Conservation (phyloP, 169 alveolate species). For the Plasmodium vinckei region DNA sequence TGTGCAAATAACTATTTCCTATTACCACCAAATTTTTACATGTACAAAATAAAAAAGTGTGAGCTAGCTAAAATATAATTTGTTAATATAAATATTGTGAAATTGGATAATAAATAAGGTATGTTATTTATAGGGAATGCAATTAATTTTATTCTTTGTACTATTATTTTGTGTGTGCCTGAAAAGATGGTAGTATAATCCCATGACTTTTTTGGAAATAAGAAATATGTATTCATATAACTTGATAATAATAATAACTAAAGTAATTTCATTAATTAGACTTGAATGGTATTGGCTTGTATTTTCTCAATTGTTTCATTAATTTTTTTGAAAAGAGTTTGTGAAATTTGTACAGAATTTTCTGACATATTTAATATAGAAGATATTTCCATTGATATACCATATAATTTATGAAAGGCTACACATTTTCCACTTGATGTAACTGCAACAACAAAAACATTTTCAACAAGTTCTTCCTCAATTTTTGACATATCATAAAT, state of each 20-base stretch:
- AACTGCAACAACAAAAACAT: conserved; percentile 67
- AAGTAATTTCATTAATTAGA: not conserved
- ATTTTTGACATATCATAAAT: conserved; percentile 74
- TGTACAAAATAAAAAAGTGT: not conserved
- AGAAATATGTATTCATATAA: too few species aligned
- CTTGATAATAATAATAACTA: too few species aligned
- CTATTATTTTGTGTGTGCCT: too few species aligned
- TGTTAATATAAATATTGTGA: not conserved
- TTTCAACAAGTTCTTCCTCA: conserved; percentile 68
- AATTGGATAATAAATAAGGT: too few species aligned
- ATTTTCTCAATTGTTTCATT: conserved; percentile 57
- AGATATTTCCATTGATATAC: conserved; percentile 65
- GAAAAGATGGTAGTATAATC: too few species aligned
- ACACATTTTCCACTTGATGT: conserved; percentile 74
- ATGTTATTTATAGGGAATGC: too few species aligned
- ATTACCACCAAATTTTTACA: not conserved
- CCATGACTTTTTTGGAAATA: too few species aligned
- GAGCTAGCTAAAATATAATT: conserved; percentile 12
- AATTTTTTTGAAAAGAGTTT: conserved; percentile 56
- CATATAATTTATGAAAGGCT: conserved; percentile 68
- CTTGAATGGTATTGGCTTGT: conserved; percentile 13
- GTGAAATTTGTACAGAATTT: conserved; percentile 61
- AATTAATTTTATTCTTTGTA: too few species aligned
- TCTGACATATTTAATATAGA: conserved; percentile 66
- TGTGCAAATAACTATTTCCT: conserved; percentile 3